Percentiles rank a stretch among this genome's conserved stretches.
Evolutionary conservation across 2,329 filamentous ascomycete species (phyloP).

Genomic region (Xylaria sp.): DNA sequence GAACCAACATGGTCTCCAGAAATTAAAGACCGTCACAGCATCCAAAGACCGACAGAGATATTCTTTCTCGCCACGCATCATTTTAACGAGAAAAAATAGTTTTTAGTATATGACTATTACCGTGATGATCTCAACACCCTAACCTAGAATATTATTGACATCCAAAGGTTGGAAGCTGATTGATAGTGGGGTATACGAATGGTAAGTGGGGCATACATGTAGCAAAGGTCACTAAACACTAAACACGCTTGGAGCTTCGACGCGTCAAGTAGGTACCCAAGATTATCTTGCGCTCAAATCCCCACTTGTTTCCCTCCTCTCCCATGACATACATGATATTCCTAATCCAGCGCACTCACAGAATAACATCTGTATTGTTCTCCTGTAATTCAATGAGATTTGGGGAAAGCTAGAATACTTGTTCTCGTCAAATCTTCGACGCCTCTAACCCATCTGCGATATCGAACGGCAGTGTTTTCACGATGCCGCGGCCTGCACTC

Average conservation of each 20-base stretch:
- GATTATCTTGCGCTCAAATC: slow-evolving; percentile 10
- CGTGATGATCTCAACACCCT: no score
- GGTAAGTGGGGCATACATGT: slow-evolving; percentile 21
- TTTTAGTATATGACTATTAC: no score
- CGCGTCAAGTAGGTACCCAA: slow-evolving; percentile 39
- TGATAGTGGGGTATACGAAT: no score
- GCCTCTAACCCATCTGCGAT: background rate
- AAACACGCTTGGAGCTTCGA: slow-evolving; percentile 40
- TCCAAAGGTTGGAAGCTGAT: no score
- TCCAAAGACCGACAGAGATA: no score
- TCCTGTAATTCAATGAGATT: background rate
- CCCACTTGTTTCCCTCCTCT: slow-evolving; percentile 30
- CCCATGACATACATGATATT: slow-evolving; percentile 13
- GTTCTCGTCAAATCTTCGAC: background rate
- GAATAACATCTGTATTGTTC: background rate
- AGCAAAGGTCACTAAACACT: slow-evolving; percentile 21
- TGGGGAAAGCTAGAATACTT: background rate
- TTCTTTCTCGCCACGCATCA: no score
- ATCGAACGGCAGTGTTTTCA: slow-evolving; percentile 9
- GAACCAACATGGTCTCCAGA: no score
- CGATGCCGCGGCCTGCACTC: slow-evolving; percentile 48
- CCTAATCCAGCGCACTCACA: slow-evolving; percentile 19
- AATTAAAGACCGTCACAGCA: no score
- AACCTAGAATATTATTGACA: no score
- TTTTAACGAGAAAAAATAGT: no score